Evolutionary conservation across 345 rosid genomes (phyloP), one percentile per base, ranked within the genome.

Genomic region (Camelina laxa): DNA sequence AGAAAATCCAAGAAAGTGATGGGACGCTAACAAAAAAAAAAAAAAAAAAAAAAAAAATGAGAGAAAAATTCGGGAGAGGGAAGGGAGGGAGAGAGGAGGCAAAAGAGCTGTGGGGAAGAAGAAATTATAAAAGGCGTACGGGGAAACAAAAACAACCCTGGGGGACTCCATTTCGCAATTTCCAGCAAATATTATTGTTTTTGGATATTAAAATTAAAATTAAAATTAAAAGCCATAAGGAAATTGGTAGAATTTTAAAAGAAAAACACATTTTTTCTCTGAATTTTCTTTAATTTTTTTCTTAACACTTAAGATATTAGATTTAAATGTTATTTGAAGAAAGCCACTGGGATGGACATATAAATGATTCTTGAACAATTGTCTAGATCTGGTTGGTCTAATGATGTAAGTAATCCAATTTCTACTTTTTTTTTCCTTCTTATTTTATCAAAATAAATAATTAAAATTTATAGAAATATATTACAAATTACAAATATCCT

Each of bases 1-100:
- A 79, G 84, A 80, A 80, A 79, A 30, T 56, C 73, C 33, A 78
- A 80, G 80, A 79, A 82, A 81, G 82, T 82, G 84, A 81, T 85
- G 83, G 76, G 84, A 81, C 81, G 67, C 62, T 24, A 3, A n/a
- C n/a, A n/a, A n/a, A n/a, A n/a, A n/a, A n/a, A n/a, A 9, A 36
- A 55, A 53, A 68, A 42, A 14, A 27, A 35, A 36, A 9, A 51
- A 51, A 16, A n/a, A 60, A 69, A 60, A 41, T 50, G 70, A 2
- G 79, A 75, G 79, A 69, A 60, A 51, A 4, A 0, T 56, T 70
- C 67, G 66, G 72, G 48, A 27, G 30, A 47, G 39, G 41, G 59
- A 33, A 27, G 30, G 24, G 30, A 24, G 27, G 27, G 4, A 3
- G 30, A 2, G 36, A 7, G 36, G 36, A 76, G 69, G 69, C 69